Base-by-base conservation (phyloP, 2,329 filamentous ascomycete genomes). In the Microcyclosporella mali region DNA sequence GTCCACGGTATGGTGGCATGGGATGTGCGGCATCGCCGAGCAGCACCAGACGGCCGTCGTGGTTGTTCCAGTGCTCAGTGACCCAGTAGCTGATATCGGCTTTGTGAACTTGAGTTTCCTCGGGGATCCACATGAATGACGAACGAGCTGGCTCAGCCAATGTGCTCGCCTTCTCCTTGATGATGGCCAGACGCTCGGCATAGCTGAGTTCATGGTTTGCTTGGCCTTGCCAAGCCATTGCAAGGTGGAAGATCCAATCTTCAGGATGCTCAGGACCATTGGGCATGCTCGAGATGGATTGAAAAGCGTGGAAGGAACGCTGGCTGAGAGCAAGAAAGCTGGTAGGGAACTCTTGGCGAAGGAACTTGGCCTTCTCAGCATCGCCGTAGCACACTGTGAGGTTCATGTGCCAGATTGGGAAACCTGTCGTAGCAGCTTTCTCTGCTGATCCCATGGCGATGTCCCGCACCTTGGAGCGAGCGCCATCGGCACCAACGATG, bases 401-500 rank as follows among this genome's bases (percentile, higher is more conserved):
- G 28, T 43, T 43, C 14, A 29, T 25, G 31, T 43, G 41, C 41
- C 41, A 43, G 27, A 43, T 43, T 19, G 41, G 41, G 28, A 39
- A 43, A 12, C 18, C 4, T 9, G 15, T 30, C 6, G 33, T 29
- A 10, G 41, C 34, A 9, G 41, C 34, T 10, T n/a, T 35, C 21
- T 43, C 41, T 12, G 18, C 19, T 3, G 41, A 43, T 4, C 30
- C 35, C 16, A 43, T 33, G 6, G 41, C 41, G 19, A 39, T 14
- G 15, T 38, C 35, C 18, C 41, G 41, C 6, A 43, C 41, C 32
- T 29, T 38, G 4, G 41, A 56, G 8, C 45, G 42, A 16, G 49
- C 44, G 1, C 51, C 53, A 40, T 56, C 53, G 14, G 40, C 39
- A 6, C 53, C 53, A 10, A 52, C 36, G 12, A 54, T 12, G 14